phyloP scores from a whole-genome alignment of 306 rosid genomes.

The Trichosanthes cucumerina region DNA sequence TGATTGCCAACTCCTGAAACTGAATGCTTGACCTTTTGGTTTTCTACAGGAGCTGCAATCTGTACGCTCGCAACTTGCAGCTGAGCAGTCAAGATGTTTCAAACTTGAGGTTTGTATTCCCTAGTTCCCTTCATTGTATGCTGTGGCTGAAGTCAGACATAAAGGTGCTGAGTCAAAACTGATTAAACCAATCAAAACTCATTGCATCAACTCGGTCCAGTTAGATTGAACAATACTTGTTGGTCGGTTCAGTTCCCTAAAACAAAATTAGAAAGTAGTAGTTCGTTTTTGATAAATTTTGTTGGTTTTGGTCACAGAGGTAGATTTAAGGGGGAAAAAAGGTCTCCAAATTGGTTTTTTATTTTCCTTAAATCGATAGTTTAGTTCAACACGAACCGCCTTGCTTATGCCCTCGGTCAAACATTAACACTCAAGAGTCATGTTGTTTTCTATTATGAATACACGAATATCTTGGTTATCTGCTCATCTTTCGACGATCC shows the following conservation, averaged over 20 bases:
- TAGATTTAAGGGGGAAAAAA: background rate
- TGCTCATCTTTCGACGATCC: constrained; percentile 14
- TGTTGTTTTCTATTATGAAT: background rate
- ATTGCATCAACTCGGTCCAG: background rate
- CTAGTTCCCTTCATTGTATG: background rate
- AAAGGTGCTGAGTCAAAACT: background rate
- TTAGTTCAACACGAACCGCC: background rate
- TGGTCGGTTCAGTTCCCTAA: background rate
- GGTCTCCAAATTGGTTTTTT: background rate
- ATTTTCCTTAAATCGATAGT: background rate
- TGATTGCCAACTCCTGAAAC: background rate
- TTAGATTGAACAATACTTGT: background rate
- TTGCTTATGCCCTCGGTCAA: background rate
- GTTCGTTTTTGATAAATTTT: background rate
- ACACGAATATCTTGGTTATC: background rate
- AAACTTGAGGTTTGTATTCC: constrained; percentile 69
- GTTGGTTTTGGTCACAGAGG: background rate
- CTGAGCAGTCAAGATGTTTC: constrained; percentile 95
- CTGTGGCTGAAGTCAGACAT: background rate
- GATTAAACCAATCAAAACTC: background rate
- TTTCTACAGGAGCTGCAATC: constrained; percentile 83
- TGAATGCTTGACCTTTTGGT: constrained; percentile 7
- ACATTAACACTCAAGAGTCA: background rate
- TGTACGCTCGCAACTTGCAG: constrained; percentile 82
- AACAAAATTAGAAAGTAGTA: background rate